phyloP scores from a whole-genome alignment of 192 early-diverging fungal genomes.

The Entophlyctis helioformis region DNA sequence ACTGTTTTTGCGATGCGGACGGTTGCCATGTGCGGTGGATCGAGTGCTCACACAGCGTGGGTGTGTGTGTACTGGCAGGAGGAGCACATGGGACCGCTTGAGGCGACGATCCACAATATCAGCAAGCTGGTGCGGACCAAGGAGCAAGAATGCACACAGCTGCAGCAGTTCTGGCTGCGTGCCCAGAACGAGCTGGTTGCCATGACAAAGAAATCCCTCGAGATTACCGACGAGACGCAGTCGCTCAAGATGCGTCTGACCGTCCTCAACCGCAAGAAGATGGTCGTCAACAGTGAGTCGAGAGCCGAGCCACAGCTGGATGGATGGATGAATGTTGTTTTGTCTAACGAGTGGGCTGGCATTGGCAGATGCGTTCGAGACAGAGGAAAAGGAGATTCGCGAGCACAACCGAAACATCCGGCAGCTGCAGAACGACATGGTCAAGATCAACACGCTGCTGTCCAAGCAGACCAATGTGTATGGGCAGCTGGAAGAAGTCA shows the following conservation, averaged over 20 bases:
- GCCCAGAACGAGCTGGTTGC: conserved; percentile 47
- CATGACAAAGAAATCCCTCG: conserved; percentile 26
- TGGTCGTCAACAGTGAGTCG: conserved; percentile 41
- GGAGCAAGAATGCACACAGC: conserved; percentile 39
- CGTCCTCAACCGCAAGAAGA: conserved; percentile 42
- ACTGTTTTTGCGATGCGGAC: too few relatives aligned
- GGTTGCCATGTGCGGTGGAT: too few relatives aligned
- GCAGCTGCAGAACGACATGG: conserved; percentile 43
- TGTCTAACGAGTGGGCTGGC: too few relatives aligned
- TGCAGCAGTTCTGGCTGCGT: conserved; percentile 46
- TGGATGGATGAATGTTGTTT: neutral
- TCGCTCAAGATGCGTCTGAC: conserved; percentile 41
- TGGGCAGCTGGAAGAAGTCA: conserved; percentile 39
- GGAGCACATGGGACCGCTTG: conserved; percentile 43
- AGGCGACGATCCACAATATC: conserved; percentile 55
- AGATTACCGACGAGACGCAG: conserved; percentile 34
- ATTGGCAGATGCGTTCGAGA: conserved; percentile 33
- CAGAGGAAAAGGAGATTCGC: conserved; percentile 39
- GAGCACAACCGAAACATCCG: conserved; percentile 42
- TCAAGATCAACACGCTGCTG: conserved; percentile 48
- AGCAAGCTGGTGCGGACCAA: conserved; percentile 32
- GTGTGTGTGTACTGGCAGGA: conserved; percentile 27
- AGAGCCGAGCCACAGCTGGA: neutral
- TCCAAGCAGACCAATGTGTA: conserved; percentile 35
- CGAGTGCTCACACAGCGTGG: too few relatives aligned